Percentiles rank a stretch among this genome's conserved stretches.
These are phyloP conservation scores for Fusarium tricinctum DNA, from an alignment of 2,329 filamentous ascomycete genomes.

Conservation along the genomic window DNA sequence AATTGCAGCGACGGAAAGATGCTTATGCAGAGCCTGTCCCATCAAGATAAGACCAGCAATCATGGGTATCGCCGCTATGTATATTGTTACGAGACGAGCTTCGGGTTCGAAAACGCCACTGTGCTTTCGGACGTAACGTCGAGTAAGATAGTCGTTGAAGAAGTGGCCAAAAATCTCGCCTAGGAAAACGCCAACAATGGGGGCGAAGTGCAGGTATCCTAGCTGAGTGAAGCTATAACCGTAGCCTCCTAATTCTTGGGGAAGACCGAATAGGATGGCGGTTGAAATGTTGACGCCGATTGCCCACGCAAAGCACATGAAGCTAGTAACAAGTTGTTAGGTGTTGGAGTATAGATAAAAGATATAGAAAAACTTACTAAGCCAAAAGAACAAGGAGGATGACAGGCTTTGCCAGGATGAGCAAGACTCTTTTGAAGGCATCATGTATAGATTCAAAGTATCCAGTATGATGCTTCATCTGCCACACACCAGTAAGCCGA, in stretches of 20 bases:
- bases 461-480: constrained; percentile 31
- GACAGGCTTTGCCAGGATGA: constrained; percentile 32
- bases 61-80: too few species aligned
- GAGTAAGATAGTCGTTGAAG: constrained; percentile 66
- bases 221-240: constrained; percentile 64
- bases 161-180: constrained; percentile 69
- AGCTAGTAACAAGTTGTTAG: constrained; percentile 16
- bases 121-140: constrained; percentile 56
- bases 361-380: constrained; percentile 19
- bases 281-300: constrained; percentile 70
- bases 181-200: constrained; percentile 66
- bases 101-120: too few species aligned
- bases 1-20: constrained; percentile 52
- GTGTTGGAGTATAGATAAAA: not conserved
- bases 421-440: constrained; percentile 31
- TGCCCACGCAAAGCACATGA: constrained; percentile 62
- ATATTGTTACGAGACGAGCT: too few species aligned
- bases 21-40: constrained; percentile 64
- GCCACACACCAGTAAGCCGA: constrained; percentile 35
- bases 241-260: constrained; percentile 58
- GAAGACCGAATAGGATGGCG: constrained; percentile 61
- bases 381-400: constrained; percentile 26
- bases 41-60: constrained; percentile 52
- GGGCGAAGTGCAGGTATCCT: constrained; percentile 71
- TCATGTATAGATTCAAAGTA: constrained; percentile 27